Conservation (phyloP, 2,329 filamentous ascomycete species). For the Stagonosporopsis vannaccii region DNA sequence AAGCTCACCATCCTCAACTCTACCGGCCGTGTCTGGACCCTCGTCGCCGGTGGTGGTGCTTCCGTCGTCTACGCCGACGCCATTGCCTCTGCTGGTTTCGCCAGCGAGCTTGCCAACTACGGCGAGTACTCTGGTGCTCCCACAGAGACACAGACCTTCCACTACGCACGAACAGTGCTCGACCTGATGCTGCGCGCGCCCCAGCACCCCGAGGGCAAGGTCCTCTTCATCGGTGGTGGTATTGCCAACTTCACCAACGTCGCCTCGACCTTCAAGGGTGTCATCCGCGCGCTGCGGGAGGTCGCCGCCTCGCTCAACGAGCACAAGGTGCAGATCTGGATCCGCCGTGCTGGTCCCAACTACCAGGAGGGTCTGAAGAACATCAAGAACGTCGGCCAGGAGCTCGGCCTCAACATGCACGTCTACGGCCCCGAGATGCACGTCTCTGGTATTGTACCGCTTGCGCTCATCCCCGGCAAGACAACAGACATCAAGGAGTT, state of each 20-base stretch:
- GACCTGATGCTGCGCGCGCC: conserved; percentile 97
- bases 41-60: conserved; percentile 98
- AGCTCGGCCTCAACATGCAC: conserved; percentile 96
- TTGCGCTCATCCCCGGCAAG: conserved; percentile 76
- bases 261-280: conserved; percentile 98
- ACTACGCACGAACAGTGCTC: conserved; percentile 96
- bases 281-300: conserved; percentile 94
- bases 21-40: conserved; percentile 92
- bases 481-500: conserved; percentile 68
- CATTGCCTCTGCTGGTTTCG: conserved; percentile 95
- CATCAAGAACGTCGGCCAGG: conserved; percentile 95
- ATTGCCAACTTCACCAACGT: conserved; percentile 99
- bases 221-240: conserved; percentile 98
- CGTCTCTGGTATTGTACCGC: conserved; percentile 93
- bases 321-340: conserved; percentile 99
- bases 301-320: conserved; percentile 84
- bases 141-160: conserved; percentile 98
- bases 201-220: conserved; percentile 86
- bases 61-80: conserved; percentile 99
- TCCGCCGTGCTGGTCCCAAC: conserved; percentile 88
- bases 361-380: conserved; percentile 99
- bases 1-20: conserved; percentile 97
- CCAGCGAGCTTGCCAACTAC: conserved; percentile 97
- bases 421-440: conserved; percentile 82
- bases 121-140: conserved; percentile 99